Evolutionary conservation across 805 yeast species (phyloP).

Genomic region (Saturnispora zaruensis): DNA sequence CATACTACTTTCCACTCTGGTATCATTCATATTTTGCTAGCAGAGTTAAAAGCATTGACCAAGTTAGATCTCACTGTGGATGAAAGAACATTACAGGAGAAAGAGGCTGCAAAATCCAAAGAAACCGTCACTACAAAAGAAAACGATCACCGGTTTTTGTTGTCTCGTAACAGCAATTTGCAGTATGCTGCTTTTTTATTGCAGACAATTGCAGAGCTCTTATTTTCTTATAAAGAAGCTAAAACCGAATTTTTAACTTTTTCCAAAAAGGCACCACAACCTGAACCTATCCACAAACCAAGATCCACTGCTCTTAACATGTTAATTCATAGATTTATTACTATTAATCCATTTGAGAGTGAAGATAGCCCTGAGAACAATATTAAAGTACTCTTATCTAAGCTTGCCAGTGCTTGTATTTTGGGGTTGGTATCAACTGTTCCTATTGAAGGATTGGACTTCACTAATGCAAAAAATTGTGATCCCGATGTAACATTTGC

Average conservation of each 20-base stretch:
- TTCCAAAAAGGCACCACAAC: slow-evolving; percentile 42
- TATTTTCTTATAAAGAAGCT: slow-evolving; percentile 71
- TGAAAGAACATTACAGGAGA: slow-evolving; percentile 12
- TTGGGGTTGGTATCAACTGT: slow-evolving; percentile 54
- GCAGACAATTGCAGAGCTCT: slow-evolving; percentile 57
- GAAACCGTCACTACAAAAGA: slow-evolving; percentile 13
- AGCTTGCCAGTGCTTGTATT: slow-evolving; percentile 53
- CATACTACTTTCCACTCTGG: slow-evolving; percentile 33
- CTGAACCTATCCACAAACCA: slow-evolving; percentile 44
- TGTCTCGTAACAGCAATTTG: slow-evolving; percentile 47
- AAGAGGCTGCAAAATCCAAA: slow-evolving; percentile 20
- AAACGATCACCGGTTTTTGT: slow-evolving; percentile 17
- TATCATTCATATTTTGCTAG: slow-evolving; percentile 51
- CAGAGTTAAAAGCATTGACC: slow-evolving; percentile 49
- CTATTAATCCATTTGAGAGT: slow-evolving; percentile 38
- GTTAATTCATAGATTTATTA: slow-evolving; percentile 64
- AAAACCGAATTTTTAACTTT: slow-evolving; percentile 77
- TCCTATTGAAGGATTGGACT: slow-evolving; percentile 39
- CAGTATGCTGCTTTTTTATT: slow-evolving; percentile 62
- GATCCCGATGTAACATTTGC: slow-evolving; percentile 68
- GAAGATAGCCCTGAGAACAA: slow-evolving; percentile 31
- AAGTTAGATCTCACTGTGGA: slow-evolving; percentile 22
- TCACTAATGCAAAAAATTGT: slow-evolving; percentile 39
- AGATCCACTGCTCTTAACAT: slow-evolving; percentile 71
- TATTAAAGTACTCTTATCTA: slow-evolving; percentile 50